Conservation (phyloP, 1,284 basidiomycete species). For the Puccinia hordei region DNA sequence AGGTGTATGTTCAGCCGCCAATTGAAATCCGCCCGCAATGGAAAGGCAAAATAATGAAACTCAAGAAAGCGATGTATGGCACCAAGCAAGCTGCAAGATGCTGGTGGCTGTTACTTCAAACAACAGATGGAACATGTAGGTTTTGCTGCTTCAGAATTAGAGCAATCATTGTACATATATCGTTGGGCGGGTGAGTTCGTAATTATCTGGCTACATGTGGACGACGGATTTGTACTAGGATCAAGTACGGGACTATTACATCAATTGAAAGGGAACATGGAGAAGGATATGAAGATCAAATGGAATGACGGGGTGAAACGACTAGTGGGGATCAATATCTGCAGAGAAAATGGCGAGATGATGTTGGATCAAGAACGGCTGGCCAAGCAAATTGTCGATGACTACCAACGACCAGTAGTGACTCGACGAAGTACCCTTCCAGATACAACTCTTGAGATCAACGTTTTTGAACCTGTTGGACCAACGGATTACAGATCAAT, state of each 20-base stretch:
- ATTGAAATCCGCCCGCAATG: too few relatives aligned
- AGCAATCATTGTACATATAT: background rate
- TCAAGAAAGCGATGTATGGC: constrained; percentile 13
- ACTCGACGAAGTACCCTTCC: too few relatives aligned
- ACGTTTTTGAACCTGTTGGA: background rate
- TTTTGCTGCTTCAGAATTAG: background rate
- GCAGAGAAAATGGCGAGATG: background rate
- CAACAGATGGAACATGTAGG: background rate
- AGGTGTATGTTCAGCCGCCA: too few relatives aligned
- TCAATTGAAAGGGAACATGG: background rate
- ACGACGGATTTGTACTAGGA: background rate
- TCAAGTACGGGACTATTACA: background rate
- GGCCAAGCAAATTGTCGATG: background rate
- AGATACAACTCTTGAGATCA: background rate
- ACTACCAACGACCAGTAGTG: background rate
- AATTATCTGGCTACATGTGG: constrained; percentile 33
- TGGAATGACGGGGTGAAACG: background rate
- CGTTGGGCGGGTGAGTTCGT: background rate
- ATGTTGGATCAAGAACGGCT: background rate
- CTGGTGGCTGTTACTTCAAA: constrained; percentile 12
- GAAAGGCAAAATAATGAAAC: too few relatives aligned
- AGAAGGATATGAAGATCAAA: background rate
- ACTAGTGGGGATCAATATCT: background rate
- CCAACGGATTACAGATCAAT: background rate
- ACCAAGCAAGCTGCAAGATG: constrained; percentile 17